Evolutionary conservation across 2,329 filamentous ascomycete species (phyloP), one percentile per base, ranked within the genome.

Genomic region (Emergomyces pasteurianus): DNA sequence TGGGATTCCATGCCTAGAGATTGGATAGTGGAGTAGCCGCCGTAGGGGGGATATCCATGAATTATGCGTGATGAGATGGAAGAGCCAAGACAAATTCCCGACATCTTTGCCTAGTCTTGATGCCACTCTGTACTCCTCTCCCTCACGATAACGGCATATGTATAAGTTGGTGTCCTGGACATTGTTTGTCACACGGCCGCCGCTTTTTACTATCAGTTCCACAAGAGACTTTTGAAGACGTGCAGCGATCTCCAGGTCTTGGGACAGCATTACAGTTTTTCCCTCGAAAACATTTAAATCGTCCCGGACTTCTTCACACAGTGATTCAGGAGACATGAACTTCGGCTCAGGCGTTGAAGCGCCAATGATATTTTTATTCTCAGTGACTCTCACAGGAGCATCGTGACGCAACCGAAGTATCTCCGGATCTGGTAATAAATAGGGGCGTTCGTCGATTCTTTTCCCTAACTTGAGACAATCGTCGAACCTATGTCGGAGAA

Each of bases 391-490:
- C 58, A 87, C 75, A 3, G 79, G 75, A 56, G 83, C 81, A 62
- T 85, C 79, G 23, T 82, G 76, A 7, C 78, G 76, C 50, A 78
- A 79, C 46, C 78, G 80, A n/a, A 96, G 78, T 40, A 95, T 88
- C 65, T 95, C 90, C 1, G 94, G 89, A 65, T 97, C 81, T 1
- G 94, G 94, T 1, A 97, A 80, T 23, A 84, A 77, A 70, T 99
- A 99, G 0, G 94, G 94, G 7, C 80, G 78, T 72, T 99, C 94
- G 67, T 90, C 88, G 67, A 99, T 96, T 62, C 89, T 86, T 73
- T 90, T 92, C 57, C 92, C 92, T 34, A 99, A 83, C 74, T 89
- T 94, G 66, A 99, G 83, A 74, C 94, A 99, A 72, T 96, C 92
- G 67, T 97, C 92, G 70, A 99, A 96, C 91, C 89, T 92, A 64